Conservation (phyloP, 805 yeast genomes). For the Starmerella stigmatis region DNA sequence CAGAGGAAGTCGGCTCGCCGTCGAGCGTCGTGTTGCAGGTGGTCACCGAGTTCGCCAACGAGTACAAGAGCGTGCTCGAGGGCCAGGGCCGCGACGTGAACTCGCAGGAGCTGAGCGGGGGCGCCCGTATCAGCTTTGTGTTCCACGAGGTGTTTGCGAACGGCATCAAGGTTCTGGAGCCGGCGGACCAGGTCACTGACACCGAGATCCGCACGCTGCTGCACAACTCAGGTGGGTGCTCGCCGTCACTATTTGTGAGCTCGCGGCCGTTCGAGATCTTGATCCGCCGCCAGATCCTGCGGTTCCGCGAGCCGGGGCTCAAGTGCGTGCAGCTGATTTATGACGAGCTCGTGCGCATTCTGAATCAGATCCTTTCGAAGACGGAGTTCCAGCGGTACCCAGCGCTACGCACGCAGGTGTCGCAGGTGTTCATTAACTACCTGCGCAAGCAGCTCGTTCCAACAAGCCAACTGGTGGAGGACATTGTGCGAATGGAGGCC, state of each 20-base stretch:
- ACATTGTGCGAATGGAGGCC: conserved; percentile 74
- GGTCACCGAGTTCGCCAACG: conserved; percentile 90
- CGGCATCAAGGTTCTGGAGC: conserved; percentile 86
- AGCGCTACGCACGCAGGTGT: conserved; percentile 75
- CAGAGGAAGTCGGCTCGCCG: conserved; percentile 69
- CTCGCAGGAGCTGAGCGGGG: conserved; percentile 87
- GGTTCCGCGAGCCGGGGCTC: conserved; percentile 88
- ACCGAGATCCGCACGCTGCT: conserved; percentile 92
- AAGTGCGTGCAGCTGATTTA: conserved; percentile 85
- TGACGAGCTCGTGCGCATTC: conserved; percentile 87
- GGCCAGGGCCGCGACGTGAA: conserved; percentile 90
- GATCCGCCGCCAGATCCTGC: conserved; percentile 80
- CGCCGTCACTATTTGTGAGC: conserved; percentile 93
- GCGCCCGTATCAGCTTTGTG: conserved; percentile 94
- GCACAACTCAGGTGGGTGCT: conserved; percentile 92
- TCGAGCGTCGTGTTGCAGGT: conserved; percentile 80
- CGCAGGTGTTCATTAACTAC: conserved; percentile 68
- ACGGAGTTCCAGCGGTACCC: conserved; percentile 85
- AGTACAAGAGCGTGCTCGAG: conserved; percentile 79
- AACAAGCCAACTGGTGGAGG: conserved; percentile 74
- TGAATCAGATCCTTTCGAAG: conserved; percentile 72
- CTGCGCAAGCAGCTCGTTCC: conserved; percentile 73
- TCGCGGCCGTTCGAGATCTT: conserved; percentile 94
- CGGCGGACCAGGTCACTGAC: conserved; percentile 91
- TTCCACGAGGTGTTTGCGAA: conserved; percentile 94